phyloP scores from a whole-genome alignment of 2,329 filamentous ascomycete species.

The Emergomyces africanus region DNA sequence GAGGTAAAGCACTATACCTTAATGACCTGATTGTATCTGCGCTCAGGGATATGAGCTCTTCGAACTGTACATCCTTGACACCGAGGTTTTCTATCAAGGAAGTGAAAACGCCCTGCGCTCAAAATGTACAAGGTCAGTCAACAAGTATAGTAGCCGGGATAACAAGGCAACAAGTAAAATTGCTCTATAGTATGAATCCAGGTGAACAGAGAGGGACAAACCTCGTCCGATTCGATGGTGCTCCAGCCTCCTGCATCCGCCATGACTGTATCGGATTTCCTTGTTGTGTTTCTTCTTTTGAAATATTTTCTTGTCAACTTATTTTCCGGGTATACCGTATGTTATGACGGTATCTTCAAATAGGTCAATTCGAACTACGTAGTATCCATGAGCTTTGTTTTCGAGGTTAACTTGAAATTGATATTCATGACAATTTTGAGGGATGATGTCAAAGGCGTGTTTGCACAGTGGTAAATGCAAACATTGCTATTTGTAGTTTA shows the following conservation, averaged over 20 bases:
- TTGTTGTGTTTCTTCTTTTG: background rate
- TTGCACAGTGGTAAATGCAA: background rate
- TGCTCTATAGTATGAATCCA: background rate
- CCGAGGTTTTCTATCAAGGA: conserved; percentile 88
- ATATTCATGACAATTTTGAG: background rate
- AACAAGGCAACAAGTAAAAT: background rate
- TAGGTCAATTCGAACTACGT: background rate
- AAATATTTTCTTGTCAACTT: background rate
- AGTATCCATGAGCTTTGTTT: background rate
- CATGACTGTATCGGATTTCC: conserved; percentile 40
- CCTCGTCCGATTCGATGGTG: conserved; percentile 94
- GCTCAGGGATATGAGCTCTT: conserved; percentile 87
- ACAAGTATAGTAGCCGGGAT: background rate
- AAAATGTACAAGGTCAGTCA: conserved; percentile 1
- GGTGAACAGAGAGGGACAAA: conserved; percentile 34
- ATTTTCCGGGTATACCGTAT: background rate
- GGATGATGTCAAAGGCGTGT: background rate
- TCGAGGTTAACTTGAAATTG: no score
- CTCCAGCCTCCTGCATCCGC: conserved; percentile 66
- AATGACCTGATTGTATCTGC: conserved; percentile 42
- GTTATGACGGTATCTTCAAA: background rate
- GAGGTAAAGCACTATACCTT: conserved; percentile 20
- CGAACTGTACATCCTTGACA: conserved; percentile 88
- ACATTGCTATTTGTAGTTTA: background rate
- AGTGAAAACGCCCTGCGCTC: conserved; percentile 75